Base-by-base conservation (phyloP, 352 stramenopile species). In the Phytophthora nicotianae region DNA sequence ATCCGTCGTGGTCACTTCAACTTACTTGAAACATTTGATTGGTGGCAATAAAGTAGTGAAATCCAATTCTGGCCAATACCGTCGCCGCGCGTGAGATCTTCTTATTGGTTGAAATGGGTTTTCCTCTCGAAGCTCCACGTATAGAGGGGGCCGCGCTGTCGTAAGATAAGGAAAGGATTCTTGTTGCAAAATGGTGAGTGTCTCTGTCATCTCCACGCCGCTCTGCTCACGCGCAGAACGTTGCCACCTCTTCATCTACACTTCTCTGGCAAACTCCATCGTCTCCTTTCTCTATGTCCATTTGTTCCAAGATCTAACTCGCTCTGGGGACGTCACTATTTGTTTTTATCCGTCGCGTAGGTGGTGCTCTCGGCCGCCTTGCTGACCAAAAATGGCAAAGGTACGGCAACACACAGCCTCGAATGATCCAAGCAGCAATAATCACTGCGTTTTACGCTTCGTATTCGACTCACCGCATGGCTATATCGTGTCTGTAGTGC, bases 321-420 rank as follows among this genome's bases (percentile, higher is more conserved):
- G 29, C 53, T 54, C 38, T 72, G 60, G 33, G 35, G 40, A n/a
- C 49, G 50, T 63, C 41, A 37, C 26, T 48, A 37, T 64, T 35
- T 72, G 40, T 35, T 16, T 52, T 21, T 53, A 14, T 46, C 23
- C 40, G 21, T 41, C 41, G 35, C 17, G 32, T 73, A 97, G 97
- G 97, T 99, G 62, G 96, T 99, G 71, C 88, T 99, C 33, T 98
- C 93, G 41, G 93, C 94, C 57, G 92, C 96, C 40, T 89, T 99
- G 52, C 83, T 98, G 63, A 97, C 95, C 42, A 89, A 96, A 77
- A 96, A 90, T 74, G 96, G 97, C 74, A 97, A 97, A 95, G 86
- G 92, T 91, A 90, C 89, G 43, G 24, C 3, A 8, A 20, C 17
- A 19, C 10, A 5, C 20, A 29, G 7, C 5, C 10, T n/a, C n/a